Conservation (phyloP, 345 rosid genomes). For the Geranium brycei region DNA sequence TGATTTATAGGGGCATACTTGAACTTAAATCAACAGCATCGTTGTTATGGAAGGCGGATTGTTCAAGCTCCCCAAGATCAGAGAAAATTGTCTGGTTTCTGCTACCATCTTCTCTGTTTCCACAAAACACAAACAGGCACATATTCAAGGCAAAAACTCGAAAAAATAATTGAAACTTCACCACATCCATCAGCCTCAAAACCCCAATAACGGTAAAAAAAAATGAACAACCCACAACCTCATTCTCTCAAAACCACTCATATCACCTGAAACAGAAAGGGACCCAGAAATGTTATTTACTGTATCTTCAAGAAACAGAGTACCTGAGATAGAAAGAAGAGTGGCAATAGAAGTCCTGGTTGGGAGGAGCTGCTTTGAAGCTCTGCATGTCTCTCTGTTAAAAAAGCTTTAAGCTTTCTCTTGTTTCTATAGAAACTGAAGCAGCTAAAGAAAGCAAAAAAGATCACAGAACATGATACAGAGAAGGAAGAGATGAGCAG, state of each 20-base stretch:
- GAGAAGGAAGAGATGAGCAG: neutral
- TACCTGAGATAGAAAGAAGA: conserved; percentile 58
- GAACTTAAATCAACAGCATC: conserved; percentile 55
- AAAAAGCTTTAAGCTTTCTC: neutral
- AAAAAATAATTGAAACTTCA: no score
- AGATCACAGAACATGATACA: neutral
- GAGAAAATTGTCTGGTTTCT: conserved; percentile 27
- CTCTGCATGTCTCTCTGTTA: conserved; percentile 32
- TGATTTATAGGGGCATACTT: conserved; percentile 23
- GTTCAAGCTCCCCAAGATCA: conserved; percentile 69
- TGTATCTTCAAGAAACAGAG: neutral
- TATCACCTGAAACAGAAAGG: neutral
- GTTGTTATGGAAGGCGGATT: conserved; percentile 38
- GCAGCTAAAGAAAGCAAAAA: no score
- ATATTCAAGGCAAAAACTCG: no score
- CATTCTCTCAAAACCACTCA: neutral
- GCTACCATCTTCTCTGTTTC: conserved; percentile 23
- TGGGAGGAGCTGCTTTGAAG: conserved; percentile 40
- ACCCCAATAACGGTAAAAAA: neutral
- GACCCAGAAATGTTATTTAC: neutral
- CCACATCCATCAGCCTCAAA: conserved; percentile 3
- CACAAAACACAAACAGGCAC: conserved; percentile 1
- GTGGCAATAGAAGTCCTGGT: conserved; percentile 42
- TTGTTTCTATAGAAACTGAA: no score
- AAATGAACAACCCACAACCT: neutral